Percentiles rank a stretch among this genome's conserved stretches.
Evolutionary conservation across 768 basidiomycete species (phyloP).

Genomic region (Lenzites betulinus): DNA sequence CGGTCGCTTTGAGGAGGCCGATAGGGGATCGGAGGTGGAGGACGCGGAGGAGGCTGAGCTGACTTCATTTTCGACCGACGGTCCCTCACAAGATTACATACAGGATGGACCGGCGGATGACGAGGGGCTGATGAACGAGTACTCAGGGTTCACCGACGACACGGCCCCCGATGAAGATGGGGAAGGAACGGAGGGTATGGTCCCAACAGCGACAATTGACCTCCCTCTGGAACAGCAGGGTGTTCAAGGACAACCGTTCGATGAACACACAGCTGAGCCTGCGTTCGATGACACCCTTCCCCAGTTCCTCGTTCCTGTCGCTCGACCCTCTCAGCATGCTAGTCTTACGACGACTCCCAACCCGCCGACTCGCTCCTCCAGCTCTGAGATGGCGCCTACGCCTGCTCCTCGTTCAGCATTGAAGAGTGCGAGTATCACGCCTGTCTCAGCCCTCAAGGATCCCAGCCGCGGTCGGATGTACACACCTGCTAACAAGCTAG

Average conservation of each 20-base stretch:
- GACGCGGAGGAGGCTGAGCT: slow-evolving; percentile 70
- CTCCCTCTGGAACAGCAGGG: slow-evolving; percentile 3
- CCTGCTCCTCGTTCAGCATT: slow-evolving; percentile 42
- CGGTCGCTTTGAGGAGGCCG: slow-evolving; percentile 49
- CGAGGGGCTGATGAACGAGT: slow-evolving; percentile 25
- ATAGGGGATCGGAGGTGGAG: slow-evolving; percentile 45
- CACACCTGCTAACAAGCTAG: slow-evolving; percentile 53
- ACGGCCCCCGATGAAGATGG: slow-evolving; percentile 49
- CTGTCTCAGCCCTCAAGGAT: slow-evolving; percentile 58
- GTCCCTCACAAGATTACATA: slow-evolving; percentile 52
- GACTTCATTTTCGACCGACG: slow-evolving; percentile 75
- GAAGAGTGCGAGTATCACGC: slow-evolving; percentile 52
- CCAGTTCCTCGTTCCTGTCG: slow-evolving; percentile 18
- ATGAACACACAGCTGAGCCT: slow-evolving; percentile 19
- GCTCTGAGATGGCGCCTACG: slow-evolving; percentile 30
- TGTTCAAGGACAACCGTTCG: neutral
- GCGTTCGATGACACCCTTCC: slow-evolving; percentile 30
- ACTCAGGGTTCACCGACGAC: slow-evolving; percentile 31
- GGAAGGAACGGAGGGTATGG: slow-evolving; percentile 25
- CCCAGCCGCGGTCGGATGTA: slow-evolving; percentile 48
- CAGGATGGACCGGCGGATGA: slow-evolving; percentile 40
- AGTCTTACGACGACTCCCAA: slow-evolving; percentile 15
- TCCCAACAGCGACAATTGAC: slow-evolving; percentile 24
- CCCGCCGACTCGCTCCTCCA: slow-evolving; percentile 15
- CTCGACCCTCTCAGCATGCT: neutral